These are phyloP conservation scores for Nakazawaea peltata DNA, from an alignment of 805 yeast species.

Conservation along the genomic window DNA sequence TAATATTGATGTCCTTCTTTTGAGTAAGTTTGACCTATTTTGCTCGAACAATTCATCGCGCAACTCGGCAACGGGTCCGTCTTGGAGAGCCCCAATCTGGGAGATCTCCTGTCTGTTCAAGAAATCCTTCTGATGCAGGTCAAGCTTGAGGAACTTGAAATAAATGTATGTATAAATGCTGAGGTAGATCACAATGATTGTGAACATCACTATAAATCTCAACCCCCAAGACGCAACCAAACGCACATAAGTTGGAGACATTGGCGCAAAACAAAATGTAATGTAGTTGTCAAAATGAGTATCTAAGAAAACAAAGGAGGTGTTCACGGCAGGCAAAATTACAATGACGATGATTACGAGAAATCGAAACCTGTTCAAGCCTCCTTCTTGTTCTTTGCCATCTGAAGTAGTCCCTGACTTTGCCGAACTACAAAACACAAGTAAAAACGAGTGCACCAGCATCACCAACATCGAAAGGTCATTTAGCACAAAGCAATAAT, in stretches of 20 bases:
- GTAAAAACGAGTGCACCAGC: constrained; percentile 67
- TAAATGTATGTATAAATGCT: constrained; percentile 67
- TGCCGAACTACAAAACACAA: no score
- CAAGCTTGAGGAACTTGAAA: constrained; percentile 46
- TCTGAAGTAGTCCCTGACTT: no score
- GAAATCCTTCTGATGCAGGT: constrained; percentile 12
- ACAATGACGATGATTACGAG: constrained; percentile 50
- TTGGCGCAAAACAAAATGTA: constrained; percentile 75
- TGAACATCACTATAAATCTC: constrained; percentile 55
- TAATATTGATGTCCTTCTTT: constrained; percentile 57
- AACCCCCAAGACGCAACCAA: constrained; percentile 75
- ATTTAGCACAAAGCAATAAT: constrained; percentile 73
- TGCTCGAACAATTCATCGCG: constrained; percentile 44
- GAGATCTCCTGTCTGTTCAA: background rate
- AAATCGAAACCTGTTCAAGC: constrained; percentile 50
- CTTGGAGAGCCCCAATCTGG: background rate
- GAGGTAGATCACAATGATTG: constrained; percentile 56
- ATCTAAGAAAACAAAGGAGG: constrained; percentile 63
- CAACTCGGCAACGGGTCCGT: background rate
- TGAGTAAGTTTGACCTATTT: constrained; percentile 50
- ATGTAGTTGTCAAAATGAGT: constrained; percentile 54
- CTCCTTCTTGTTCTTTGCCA: constrained; percentile 58
- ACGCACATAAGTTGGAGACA: constrained; percentile 63
- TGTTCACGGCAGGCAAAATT: constrained; percentile 55
- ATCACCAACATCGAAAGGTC: constrained; percentile 75